phyloP scores from a whole-genome alignment of 1,284 basidiomycete species.

The Leccinum subrobustum region DNA sequence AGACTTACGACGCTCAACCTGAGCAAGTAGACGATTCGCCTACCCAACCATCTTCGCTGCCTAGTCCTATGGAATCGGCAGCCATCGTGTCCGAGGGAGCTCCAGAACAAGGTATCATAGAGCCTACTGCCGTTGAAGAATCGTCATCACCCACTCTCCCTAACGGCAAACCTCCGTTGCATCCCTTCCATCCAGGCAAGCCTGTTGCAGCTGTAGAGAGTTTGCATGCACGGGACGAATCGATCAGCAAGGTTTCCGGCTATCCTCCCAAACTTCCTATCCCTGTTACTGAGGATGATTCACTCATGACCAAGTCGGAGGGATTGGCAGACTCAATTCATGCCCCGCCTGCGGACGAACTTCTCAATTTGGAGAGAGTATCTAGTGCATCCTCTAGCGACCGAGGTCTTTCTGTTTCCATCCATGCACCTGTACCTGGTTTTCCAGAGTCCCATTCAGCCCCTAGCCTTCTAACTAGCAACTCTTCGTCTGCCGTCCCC shows the following conservation, averaged over 20 bases:
- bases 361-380: conserved; percentile 12
- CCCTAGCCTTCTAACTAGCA: conserved; percentile 19
- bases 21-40: conserved; percentile 10
- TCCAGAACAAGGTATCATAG: conserved; percentile 9
- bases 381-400: conserved; percentile 21
- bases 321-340: conserved; percentile 32
- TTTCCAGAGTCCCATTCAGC: conserved; percentile 32
- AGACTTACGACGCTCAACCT: conserved; percentile 18
- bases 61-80: conserved; percentile 8
- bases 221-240: conserved; percentile 17
- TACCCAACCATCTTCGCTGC: conserved; percentile 7
- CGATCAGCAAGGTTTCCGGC: conserved; percentile 13
- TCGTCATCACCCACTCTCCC: conserved; percentile 13
- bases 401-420: conserved; percentile 40
- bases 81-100: not conserved
- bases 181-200: conserved; percentile 51
- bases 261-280: conserved; percentile 16
- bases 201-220: conserved; percentile 35
- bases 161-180: conserved; percentile 31
- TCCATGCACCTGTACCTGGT: conserved; percentile 45
- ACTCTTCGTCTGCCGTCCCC: conserved; percentile 8
- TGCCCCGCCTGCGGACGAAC: conserved; percentile 21
- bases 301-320: conserved; percentile 13
- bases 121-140: conserved; percentile 7
- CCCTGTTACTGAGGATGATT: conserved; percentile 13